These are phyloP conservation scores for Citrus glauca DNA, from an alignment of 345 rosid species.

Conservation along the genomic window DNA sequence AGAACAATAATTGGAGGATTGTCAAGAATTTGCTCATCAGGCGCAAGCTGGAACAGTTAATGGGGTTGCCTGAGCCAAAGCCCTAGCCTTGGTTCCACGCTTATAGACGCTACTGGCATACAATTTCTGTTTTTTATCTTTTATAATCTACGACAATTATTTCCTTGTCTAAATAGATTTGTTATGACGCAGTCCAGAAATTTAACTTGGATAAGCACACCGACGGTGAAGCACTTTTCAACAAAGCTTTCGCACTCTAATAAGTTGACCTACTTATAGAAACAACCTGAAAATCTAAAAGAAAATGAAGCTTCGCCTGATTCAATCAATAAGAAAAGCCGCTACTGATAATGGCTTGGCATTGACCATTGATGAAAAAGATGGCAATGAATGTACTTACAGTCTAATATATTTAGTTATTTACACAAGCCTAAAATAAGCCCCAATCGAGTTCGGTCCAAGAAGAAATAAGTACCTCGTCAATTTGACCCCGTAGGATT, in stretches of 20 bases:
- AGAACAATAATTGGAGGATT: constrained; percentile 18
- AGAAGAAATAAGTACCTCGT: background rate
- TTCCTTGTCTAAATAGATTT: no score
- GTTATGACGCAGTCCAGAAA: no score
- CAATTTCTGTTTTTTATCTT: background rate
- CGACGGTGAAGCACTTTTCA: no score
- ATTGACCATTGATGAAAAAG: background rate
- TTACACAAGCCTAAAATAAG: background rate
- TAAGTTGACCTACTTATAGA: no score
- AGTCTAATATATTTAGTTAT: background rate
- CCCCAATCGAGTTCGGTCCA: background rate
- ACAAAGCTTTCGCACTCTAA: no score
- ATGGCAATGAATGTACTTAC: background rate
- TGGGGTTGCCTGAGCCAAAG: background rate
- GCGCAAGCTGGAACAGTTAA: background rate
- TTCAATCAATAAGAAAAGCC: background rate
- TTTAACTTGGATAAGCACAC: no score
- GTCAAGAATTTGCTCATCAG: background rate
- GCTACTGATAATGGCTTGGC: background rate
- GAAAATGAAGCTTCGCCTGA: background rate
- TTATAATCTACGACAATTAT: background rate
- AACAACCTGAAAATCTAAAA: background rate
- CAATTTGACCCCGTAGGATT: background rate
- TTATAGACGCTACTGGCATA: background rate
- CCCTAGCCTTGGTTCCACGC: background rate